Base-by-base conservation (phyloP, 192 early-diverging fungal genomes). In the Haplosporangium gracile region DNA sequence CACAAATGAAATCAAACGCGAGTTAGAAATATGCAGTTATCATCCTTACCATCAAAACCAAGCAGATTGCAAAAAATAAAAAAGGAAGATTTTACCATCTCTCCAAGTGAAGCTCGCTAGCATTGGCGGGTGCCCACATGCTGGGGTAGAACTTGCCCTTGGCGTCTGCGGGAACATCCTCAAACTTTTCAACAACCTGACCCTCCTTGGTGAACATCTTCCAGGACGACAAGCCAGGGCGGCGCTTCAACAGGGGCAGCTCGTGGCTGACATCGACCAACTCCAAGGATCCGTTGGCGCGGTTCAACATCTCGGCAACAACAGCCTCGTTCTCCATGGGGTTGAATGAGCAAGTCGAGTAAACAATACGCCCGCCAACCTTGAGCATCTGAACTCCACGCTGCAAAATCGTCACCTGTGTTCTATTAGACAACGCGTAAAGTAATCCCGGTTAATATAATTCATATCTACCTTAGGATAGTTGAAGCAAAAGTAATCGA, bases 311-410 rank as follows among this genome's bases (percentile, higher is more conserved):
- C 68, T 95, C 95, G 36, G 95, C 97, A 1, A 99, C 96, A 53
- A 99, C 97, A 9, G 97, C 97, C 89, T 99, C 98, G 81, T 99
- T 98, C 88, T 99, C 98, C 74, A 99, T 89, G 24, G 99, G 98
- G 87, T 99, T 99, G 87, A 99, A 95, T 42, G 97, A 97, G 91
- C 99, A 99, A 3, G 99, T 99, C 43, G 97, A 98, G 84, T 99
- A 99, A 0, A 99, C 99, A 74, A 99, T 90, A 43, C 97, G 92
- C 2, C 97, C 99, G 55, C 96, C 97, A 53, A 96, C 90, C 91
- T 98, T 98, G 71, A 96, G 87, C 74, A 99, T 90, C 77, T 98
- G 92, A 78, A 93, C 93, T 6, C 94, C 98, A 82, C 98, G 96
- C 86, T 93, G 88, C 69, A 99, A 91, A 82, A 99, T 99, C 78